Base-by-base conservation (phyloP, 2,329 filamentous ascomycete species). In the Trichoderma guizhouense region DNA sequence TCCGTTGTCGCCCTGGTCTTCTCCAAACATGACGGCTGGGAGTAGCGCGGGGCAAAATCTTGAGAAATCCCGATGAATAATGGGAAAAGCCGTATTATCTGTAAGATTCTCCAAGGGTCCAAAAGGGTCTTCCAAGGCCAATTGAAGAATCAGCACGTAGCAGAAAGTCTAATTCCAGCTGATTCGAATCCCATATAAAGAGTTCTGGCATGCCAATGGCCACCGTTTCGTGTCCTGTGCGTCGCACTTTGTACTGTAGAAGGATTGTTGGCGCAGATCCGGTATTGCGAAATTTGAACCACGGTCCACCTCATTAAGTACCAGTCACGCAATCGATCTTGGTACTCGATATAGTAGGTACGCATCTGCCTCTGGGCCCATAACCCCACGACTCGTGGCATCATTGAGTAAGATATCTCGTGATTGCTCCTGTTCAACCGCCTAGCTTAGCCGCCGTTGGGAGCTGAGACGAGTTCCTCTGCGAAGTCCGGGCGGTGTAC, bases 241-340 rank as follows among this genome's bases (percentile, higher is more conserved):
- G 39, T 34, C 32, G 68, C 47, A n/a, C 68, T 64, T 39, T 26
- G 18, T 58, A 61, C 39, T 43, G 39, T 43, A 70, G 57, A 57
- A 51, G 43, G 60, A 55, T 53, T 55, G 58, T 11, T 47, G 53
- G n/a, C 47, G 71, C 57, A 63, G 64, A 72, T 72, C 64, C 43
- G 55, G 70, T 39, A 72, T 73, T 68, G 72, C 72, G 72, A 72
- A 69, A 73, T 72, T 64, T 43, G 51, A 68, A 63, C 71, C 58
- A 39, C 72, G 61, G 69, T 65, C 71, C 64, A 73, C 72, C 72
- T 73, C 72, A 73, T 73, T 61, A 58, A 66, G 55, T 67, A 47
- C 43, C 36, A 73, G 64, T 69, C 66, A 62, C 58, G 65, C 60
- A 72, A 43, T 72, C 47, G 12, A 32, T 62, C 57, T 68, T 63